A percentile compares a stretch with the other conserved stretches of the same genome.
These are phyloP conservation scores for Bipolaris cookei DNA, from an alignment of 2,329 filamentous ascomycete genomes.

Conservation along the genomic window DNA sequence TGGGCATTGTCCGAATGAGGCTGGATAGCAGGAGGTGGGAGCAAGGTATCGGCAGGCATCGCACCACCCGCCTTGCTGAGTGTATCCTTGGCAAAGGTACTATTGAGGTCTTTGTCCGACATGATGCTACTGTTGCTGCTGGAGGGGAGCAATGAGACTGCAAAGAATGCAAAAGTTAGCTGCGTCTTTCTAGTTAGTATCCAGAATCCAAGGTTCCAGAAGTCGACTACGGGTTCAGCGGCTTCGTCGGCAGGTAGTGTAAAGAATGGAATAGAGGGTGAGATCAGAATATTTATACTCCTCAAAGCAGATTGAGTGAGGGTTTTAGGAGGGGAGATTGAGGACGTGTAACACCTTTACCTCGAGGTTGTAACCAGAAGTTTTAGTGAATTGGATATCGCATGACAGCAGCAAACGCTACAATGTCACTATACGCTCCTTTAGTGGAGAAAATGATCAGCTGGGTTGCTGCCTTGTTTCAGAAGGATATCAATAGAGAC, in stretches of 20 bases:
- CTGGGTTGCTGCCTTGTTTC: too few relatives aligned
- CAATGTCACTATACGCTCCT: neutral
- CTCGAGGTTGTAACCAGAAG: neutral
- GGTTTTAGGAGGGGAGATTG: neutral
- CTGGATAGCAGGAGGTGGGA: neutral
- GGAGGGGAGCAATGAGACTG: neutral
- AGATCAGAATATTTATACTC: neutral
- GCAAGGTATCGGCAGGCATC: neutral
- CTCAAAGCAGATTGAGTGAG: neutral
- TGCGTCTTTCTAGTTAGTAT: neutral
- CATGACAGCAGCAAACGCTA: neutral
- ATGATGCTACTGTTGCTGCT: neutral
- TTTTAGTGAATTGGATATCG: conserved; percentile 1
- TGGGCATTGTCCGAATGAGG: neutral
- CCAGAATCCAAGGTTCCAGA: neutral
- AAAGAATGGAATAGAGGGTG: neutral
- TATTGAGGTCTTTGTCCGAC: neutral
- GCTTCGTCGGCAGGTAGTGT: neutral
- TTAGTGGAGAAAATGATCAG: neutral
- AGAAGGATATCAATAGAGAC: too few relatives aligned
- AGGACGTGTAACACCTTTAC: neutral
- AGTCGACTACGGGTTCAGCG: neutral
- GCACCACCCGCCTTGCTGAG: neutral
- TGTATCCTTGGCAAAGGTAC: neutral
- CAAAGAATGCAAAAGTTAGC: neutral